Base-by-base conservation (phyloP, 192 early-diverging fungal genomes). In the Haplosporangium gracile region DNA sequence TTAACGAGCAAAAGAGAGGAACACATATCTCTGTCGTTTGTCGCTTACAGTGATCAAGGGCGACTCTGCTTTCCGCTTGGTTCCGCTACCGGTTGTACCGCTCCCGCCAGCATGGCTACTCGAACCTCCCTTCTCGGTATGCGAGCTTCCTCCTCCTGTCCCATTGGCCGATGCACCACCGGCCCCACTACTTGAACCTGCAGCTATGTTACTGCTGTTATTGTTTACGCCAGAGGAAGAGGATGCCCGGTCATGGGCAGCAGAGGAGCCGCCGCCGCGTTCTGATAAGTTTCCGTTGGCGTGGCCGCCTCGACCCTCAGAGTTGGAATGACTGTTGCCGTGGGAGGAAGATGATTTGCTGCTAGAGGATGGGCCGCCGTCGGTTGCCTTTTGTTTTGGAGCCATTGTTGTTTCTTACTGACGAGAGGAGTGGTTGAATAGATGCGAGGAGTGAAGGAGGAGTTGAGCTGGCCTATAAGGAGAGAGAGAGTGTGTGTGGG, bases 41-140 rank as follows among this genome's bases (percentile, higher is more conserved):
- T n/a, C 38, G 11, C 82, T 75, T 86, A 86, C 84, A 55, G 84
- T 63, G 42, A 86, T 78, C 5, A 80, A 16, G 29, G 79, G 84
- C 13, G 79, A 45, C 49, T 86, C 84, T 53, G 84, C 84, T 74
- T 81, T 86, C 69, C 84, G 84, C 53, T 86, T 86, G 11, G 65
- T 51, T 29, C 75, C 70, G 26, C 60, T 65, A 13, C 60, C 60
- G 11, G 60, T 65, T 38, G 70, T 29, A 3, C 70, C 60, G 34
- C 72, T 78, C 10, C 40, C 68, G 9, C 45, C 75, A 43, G 63
- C 15, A 42, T 43, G 68, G 9, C 42, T 47, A 70, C 71, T 73
- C 24, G 82, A 74, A 20, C 40, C 60, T 65, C 60, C 70, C 29
- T 83, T 83, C 47, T 83, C 81, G 36, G 18, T 60, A 29, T 74